Evolutionary conservation across 345 rosid species (phyloP).

Genomic region (Angophora floribunda): DNA sequence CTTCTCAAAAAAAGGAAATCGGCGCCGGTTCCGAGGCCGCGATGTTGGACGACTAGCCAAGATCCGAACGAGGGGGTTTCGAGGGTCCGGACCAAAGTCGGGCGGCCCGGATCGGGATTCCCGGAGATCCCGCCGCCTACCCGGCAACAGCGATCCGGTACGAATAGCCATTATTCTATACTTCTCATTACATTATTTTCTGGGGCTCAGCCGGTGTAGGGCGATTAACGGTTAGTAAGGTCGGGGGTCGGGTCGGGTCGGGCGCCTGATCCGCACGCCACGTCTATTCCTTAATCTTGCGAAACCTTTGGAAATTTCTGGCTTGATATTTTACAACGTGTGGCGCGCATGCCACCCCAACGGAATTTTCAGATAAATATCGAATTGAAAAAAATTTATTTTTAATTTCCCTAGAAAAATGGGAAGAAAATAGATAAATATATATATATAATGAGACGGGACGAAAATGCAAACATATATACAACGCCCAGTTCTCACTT

Average conservation of each 20-base stretch:
- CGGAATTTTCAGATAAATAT: neutral
- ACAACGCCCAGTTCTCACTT: neutral
- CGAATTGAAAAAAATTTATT: neutral
- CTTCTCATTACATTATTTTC: neutral
- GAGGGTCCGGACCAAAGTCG: neutral
- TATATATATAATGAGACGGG: neutral
- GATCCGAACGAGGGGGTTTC: neutral
- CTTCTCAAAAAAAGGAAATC: no score
- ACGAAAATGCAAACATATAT: neutral
- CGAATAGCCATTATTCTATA: neutral
- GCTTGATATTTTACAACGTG: slow-evolving; percentile 1
- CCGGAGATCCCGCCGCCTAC: neutral
- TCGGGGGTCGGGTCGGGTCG: neutral
- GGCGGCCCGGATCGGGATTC: neutral
- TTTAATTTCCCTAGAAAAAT: neutral
- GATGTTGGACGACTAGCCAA: neutral
- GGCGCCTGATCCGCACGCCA: neutral
- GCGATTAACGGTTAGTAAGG: neutral
- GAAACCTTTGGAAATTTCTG: neutral
- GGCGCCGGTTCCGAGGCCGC: neutral
- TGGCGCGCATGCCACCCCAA: neutral
- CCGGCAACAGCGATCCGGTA: neutral
- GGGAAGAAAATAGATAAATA: neutral
- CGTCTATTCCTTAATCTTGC: neutral
- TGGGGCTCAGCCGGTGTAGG: neutral